Conservation (phyloP, 805 yeast species). For the Myxozyma kluyveri region DNA sequence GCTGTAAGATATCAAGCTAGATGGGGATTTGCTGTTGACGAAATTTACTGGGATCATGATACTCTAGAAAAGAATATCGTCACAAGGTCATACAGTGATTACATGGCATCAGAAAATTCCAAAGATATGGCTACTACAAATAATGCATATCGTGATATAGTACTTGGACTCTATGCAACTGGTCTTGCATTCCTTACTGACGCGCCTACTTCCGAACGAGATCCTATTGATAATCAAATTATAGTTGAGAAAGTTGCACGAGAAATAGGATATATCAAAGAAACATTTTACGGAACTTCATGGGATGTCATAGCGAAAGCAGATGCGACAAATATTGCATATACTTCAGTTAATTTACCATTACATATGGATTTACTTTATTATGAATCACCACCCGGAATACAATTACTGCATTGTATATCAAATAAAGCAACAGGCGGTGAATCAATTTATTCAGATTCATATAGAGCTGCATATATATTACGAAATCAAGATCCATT, state of each 20-base stretch:
- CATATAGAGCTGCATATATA: conserved; percentile 59
- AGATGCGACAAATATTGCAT: conserved; percentile 66
- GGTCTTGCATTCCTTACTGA: conserved; percentile 59
- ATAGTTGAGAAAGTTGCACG: conserved; percentile 48
- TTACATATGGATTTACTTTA: conserved; percentile 75
- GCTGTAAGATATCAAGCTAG: conserved; percentile 38
- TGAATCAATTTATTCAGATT: conserved; percentile 66
- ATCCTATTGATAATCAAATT: conserved; percentile 33
- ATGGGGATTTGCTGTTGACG: conserved; percentile 39
- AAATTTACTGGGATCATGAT: conserved; percentile 36
- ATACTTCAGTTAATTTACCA: conserved; percentile 62
- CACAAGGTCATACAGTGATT: conserved; percentile 43
- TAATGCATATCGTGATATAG: conserved; percentile 40
- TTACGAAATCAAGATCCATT: conserved; percentile 56
- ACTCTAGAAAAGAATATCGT: conserved; percentile 35
- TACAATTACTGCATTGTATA: conserved; percentile 62
- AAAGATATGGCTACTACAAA: too few species aligned
- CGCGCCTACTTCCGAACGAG: conserved; percentile 47
- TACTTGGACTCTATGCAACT: conserved; percentile 50
- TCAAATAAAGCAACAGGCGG: conserved; percentile 55
- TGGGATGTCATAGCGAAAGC: conserved; percentile 61
- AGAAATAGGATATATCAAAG: conserved; percentile 63
- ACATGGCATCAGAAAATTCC: conserved; percentile 31
- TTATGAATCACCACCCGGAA: conserved; percentile 78
- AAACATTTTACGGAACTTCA: conserved; percentile 68